Evolutionary conservation across 371 early-diverging fungal species (phyloP), one percentile per base, ranked within the genome.

Genomic region (Batkoa obscura): DNA sequence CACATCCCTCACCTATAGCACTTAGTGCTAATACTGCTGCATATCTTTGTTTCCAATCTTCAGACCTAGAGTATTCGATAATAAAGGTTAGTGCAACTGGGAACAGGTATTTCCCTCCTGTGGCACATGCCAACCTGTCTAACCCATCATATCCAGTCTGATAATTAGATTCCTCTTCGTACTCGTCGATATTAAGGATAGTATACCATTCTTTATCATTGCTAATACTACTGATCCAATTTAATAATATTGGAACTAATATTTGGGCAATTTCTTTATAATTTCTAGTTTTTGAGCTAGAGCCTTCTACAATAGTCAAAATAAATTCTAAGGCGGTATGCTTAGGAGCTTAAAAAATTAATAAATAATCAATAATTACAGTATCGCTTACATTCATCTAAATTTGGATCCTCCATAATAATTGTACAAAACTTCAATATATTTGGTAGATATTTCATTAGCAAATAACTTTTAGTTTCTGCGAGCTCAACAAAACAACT

Each of bases 1-100:
- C 75, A 68, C 91, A 95, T 15, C 98, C 98, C 68, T 98, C 98
- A 52, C 86, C 95, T 60, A 98, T 91, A 43, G 90, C 84, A 13
- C 90, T 87, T 39, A 95, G 80, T 32, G 91, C 88, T 81, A 92
- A 82, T 48, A 98, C 72, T 12, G 84, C 94, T 32, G 94, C 96
- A 62, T 94, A 88, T 31, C 96, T 81, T 65, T 84, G 78, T 60
- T 79, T 77, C 98, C 98, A 98, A 58, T 86, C 80, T 35, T 67
- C 68, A n/a, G 88, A 83, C 46, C 75, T 74, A 34, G 96, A 76
- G 87, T 92, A 82, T 59, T 76, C 70, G 52, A 92, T 94, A 59
- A 98, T 89, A 56, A 75, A 76, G 43, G 72, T 70, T 71, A 96
- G 93, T n/a, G 87, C 72, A 52, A 83, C 72, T 23, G 94, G 91